phyloP scores from a whole-genome alignment of 2,329 filamentous ascomycete genomes.

The Beauveria australis region DNA sequence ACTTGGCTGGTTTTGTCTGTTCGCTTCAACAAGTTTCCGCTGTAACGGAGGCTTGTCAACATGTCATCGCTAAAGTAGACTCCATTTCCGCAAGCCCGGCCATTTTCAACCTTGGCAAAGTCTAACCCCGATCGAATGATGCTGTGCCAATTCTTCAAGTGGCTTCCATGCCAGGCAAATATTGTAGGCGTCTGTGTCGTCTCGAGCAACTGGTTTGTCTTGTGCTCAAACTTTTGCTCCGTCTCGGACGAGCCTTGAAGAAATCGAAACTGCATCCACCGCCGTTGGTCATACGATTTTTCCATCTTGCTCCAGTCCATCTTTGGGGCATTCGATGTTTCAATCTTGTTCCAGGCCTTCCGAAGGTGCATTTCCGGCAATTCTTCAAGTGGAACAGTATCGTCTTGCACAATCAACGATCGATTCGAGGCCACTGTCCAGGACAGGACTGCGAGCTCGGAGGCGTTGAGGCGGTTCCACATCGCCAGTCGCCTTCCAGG shows the following conservation, averaged over 20 bases:
- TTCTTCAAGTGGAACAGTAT: constrained; percentile 24
- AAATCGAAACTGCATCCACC: constrained; percentile 76
- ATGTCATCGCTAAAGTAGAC: constrained; percentile 68
- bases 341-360: constrained; percentile 35
- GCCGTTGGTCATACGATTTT: too few species aligned
- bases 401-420: constrained; percentile 75
- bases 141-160: constrained; percentile 74
- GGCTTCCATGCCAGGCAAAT: constrained; percentile 82
- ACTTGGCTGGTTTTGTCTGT: too few species aligned
- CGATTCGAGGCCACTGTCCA: constrained; percentile 90
- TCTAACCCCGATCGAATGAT: constrained; percentile 79
- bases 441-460: constrained; percentile 60
- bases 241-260: constrained; percentile 84
- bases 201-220: constrained; percentile 46
- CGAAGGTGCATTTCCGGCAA: neutral
- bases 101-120: constrained; percentile 54
- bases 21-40: neutral
- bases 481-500: constrained; percentile 33
- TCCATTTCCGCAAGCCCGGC: constrained; percentile 67
- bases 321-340: constrained; percentile 31
- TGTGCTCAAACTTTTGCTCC: constrained; percentile 61
- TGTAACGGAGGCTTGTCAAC: constrained; percentile 47
- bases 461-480: constrained; percentile 50
- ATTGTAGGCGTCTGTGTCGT: constrained; percentile 52
- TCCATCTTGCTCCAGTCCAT: too few species aligned